A percentile compares a stretch with the other conserved stretches of the same genome.
These are phyloP conservation scores for Lachnellula occidentalis DNA, from an alignment of 2,329 filamentous ascomycete species.

Conservation along the genomic window DNA sequence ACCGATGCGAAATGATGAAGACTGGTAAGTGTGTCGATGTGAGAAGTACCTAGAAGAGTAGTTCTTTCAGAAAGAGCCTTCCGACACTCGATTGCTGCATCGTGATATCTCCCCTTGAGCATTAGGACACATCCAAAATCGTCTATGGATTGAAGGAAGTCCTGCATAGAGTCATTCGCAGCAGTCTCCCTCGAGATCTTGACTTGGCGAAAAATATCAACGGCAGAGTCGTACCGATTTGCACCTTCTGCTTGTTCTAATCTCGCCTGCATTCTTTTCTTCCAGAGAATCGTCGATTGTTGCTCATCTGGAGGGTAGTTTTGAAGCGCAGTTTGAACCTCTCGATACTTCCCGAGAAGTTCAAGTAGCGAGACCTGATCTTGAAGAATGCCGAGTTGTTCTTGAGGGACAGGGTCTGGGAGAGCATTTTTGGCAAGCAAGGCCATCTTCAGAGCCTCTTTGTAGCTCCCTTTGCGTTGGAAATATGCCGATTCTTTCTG, in stretches of 20 bases:
- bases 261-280: constrained; percentile 21
- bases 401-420: constrained; percentile 14
- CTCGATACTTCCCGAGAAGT: constrained; percentile 20
- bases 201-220: constrained; percentile 16
- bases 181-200: constrained; percentile 5
- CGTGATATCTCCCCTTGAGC: constrained; percentile 18
- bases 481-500: constrained; percentile 22
- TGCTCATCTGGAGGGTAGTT: constrained; percentile 12
- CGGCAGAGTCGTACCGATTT: constrained; percentile 16
- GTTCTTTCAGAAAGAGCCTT: constrained; percentile 19
- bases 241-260: constrained; percentile 20
- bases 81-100: constrained; percentile 17
- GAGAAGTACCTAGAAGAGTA: constrained; percentile 15
- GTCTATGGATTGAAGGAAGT: constrained; percentile 12
- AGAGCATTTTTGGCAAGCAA: constrained; percentile 17
- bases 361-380: constrained; percentile 19
- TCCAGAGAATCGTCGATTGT: constrained; percentile 17
- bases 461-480: constrained; percentile 17
- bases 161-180: constrained; percentile 5
- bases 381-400: constrained; percentile 19
- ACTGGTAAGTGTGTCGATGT: constrained; percentile 21
- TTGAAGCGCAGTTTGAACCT: constrained; percentile 17
- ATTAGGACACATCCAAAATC: constrained; percentile 16
- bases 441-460: constrained; percentile 20
- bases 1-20: constrained; percentile 20